Evolutionary conservation across 1,284 basidiomycete genomes (phyloP).

Genomic region (Tilletia setariae): DNA sequence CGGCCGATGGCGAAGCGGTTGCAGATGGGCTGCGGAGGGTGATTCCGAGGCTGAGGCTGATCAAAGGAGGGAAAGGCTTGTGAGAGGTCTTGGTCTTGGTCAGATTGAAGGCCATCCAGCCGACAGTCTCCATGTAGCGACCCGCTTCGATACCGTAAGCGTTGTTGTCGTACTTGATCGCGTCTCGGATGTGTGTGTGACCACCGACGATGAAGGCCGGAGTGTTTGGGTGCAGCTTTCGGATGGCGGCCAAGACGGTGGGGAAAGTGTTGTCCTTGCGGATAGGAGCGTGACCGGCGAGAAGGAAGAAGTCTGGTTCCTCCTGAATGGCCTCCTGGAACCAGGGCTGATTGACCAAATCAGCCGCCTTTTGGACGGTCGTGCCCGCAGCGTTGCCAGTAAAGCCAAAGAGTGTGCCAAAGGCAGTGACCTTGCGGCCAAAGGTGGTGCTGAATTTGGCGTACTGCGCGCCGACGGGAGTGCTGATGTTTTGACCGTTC

Average conservation of each 20-base stretch:
- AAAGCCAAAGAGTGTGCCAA: conserved; percentile 48
- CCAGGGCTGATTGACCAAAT: conserved; percentile 50
- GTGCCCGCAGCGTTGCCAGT: conserved; percentile 41
- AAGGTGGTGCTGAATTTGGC: conserved; percentile 43
- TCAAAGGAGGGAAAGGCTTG: not conserved
- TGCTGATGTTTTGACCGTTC: conserved; percentile 25
- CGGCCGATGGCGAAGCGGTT: not conserved
- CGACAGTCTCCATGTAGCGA: conserved; percentile 44
- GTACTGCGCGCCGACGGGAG: conserved; percentile 42
- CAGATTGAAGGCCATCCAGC: conserved; percentile 35
- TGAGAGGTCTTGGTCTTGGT: conserved; percentile 25
- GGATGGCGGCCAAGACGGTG: conserved; percentile 39
- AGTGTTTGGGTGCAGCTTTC: conserved; percentile 40
- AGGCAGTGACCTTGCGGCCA: conserved; percentile 41
- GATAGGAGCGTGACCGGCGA: conserved; percentile 51
- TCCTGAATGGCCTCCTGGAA: conserved; percentile 42
- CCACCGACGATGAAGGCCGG: conserved; percentile 48
- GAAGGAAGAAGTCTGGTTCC: conserved; percentile 45
- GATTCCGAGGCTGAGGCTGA: not conserved
- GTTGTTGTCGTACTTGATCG: conserved; percentile 39
- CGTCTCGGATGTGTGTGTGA: conserved; percentile 51
- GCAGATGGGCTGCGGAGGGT: not conserved
- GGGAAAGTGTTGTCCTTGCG: conserved; percentile 44
- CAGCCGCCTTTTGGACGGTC: conserved; percentile 36
- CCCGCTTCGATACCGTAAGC: conserved; percentile 49